phyloP scores from a whole-genome alignment of 805 yeast species.

The Candida awuae region DNA sequence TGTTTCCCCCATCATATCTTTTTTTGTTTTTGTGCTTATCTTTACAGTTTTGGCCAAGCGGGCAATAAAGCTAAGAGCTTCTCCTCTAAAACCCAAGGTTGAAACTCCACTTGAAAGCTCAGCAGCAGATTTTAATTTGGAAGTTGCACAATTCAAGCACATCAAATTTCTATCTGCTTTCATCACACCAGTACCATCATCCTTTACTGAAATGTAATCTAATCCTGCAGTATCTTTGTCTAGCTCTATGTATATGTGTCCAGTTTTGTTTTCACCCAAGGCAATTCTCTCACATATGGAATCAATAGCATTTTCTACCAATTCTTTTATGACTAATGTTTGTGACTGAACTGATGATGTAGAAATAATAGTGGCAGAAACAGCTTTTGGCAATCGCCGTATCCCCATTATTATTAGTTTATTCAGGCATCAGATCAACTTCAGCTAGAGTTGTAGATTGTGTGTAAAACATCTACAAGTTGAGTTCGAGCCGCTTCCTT shows the following conservation, averaged over 20 bases:
- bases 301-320: slow-evolving; percentile 36
- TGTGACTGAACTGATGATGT: slow-evolving; percentile 30
- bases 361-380: slow-evolving; percentile 19
- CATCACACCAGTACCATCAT: slow-evolving; percentile 35
- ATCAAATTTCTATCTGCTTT: slow-evolving; percentile 25
- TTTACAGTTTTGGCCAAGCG: slow-evolving; percentile 26
- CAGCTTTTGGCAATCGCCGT: slow-evolving; percentile 17
- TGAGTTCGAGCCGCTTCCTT: too few species aligned
- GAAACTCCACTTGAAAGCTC: slow-evolving; percentile 26
- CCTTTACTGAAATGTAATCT: slow-evolving; percentile 26
- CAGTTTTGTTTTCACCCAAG: slow-evolving; percentile 7
- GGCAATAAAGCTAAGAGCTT: slow-evolving; percentile 36
- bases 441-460: too few species aligned
- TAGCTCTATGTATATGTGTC: slow-evolving; percentile 29
- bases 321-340: slow-evolving; percentile 32
- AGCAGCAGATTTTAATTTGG: slow-evolving; percentile 28
- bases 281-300: slow-evolving; percentile 16
- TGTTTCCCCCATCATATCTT: slow-evolving; percentile 27
- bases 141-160: slow-evolving; percentile 35
- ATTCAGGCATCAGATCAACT: too few species aligned
- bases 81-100: slow-evolving; percentile 44
- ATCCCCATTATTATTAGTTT: slow-evolving; percentile 16
- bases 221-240: slow-evolving; percentile 34
- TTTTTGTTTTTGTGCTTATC: slow-evolving; percentile 25
- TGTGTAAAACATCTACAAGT: too few species aligned